These are phyloP conservation scores for Cryptosporidium ryanae DNA, from an alignment of 169 alveolate genomes.

Conservation along the genomic window DNA sequence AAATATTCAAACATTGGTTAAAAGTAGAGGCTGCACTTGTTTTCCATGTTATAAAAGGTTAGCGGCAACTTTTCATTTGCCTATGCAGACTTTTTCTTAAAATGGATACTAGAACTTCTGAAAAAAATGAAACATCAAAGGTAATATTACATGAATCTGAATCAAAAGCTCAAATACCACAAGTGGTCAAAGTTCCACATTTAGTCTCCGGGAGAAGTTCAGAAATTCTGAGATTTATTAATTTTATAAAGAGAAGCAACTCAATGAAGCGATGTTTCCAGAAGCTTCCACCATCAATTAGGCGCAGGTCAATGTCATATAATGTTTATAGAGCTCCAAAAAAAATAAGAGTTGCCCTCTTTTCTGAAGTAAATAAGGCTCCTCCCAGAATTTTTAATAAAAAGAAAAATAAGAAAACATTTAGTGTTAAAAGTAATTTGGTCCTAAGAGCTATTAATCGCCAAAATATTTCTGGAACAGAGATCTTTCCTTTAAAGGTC, in stretches of 20 bases:
- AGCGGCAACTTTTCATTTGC: no score
- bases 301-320: constrained; percentile 73
- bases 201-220: constrained; percentile 16
- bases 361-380: constrained; percentile 40
- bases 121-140: no score
- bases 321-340: constrained; percentile 62
- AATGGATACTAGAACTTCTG: neutral
- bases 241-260: constrained; percentile 30
- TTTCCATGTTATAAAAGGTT: no score
- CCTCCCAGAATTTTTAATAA: constrained; percentile 37
- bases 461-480: constrained; percentile 29
- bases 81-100: no score
- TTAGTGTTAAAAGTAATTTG: constrained; percentile 10
- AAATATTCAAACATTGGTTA: no score
- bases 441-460: constrained; percentile 32
- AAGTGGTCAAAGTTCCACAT: constrained; percentile 48
- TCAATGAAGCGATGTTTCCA: constrained; percentile 64
- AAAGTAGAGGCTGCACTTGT: no score
- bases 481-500: neutral
- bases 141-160: no score
- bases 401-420: constrained; percentile 22
- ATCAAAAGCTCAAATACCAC: neutral
- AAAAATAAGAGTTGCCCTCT: constrained; percentile 22
- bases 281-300: constrained; percentile 43
- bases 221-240: constrained; percentile 27